phyloP scores from a whole-genome alignment of 495 filamentous ascomycete genomes.

The Astrocystis sublimbata region DNA sequence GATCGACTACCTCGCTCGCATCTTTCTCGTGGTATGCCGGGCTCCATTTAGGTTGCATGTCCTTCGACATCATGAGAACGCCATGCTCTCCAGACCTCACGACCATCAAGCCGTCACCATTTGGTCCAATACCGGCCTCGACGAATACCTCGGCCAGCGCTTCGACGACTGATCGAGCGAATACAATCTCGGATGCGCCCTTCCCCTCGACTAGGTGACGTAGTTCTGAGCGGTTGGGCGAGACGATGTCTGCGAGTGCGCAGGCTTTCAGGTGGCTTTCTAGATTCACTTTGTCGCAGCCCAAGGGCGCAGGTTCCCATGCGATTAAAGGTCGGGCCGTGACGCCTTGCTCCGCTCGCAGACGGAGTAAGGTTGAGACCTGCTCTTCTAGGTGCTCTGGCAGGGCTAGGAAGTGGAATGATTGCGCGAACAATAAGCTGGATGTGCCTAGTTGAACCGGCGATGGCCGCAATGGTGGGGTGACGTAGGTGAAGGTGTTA shows the following conservation, averaged over 20 bases:
- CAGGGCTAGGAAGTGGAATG: conserved; percentile 22
- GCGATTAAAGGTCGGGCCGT: conserved; percentile 32
- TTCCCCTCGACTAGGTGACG: conserved; percentile 22
- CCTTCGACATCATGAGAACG: conserved; percentile 24
- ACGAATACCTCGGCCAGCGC: conserved; percentile 25
- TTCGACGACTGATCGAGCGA: conserved; percentile 27
- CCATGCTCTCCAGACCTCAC: conserved; percentile 40
- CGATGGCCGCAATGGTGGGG: conserved; percentile 5
- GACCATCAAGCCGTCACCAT: conserved; percentile 24
- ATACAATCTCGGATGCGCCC: conserved; percentile 7
- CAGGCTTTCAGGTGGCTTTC: conserved; percentile 26
- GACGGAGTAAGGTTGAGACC: conserved; percentile 8
- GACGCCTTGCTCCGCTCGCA: conserved; percentile 18
- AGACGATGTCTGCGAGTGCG: conserved; percentile 36
- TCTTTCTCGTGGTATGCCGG: conserved; percentile 32
- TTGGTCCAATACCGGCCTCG: conserved; percentile 26
- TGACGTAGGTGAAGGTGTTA: neutral
- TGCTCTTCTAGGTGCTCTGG: conserved; percentile 10
- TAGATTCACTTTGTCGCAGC: conserved; percentile 30
- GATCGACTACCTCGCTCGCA: conserved; percentile 29
- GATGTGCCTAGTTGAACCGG: conserved; percentile 13
- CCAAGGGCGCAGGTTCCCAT: conserved; percentile 41
- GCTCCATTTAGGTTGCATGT: conserved; percentile 26
- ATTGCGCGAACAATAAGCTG: neutral
- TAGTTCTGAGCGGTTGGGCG: conserved; percentile 43